Evolutionary conservation across 495 filamentous ascomycete species (phyloP), one percentile per base, ranked within the genome.

Genomic region (Aspergillus conjunctus): DNA sequence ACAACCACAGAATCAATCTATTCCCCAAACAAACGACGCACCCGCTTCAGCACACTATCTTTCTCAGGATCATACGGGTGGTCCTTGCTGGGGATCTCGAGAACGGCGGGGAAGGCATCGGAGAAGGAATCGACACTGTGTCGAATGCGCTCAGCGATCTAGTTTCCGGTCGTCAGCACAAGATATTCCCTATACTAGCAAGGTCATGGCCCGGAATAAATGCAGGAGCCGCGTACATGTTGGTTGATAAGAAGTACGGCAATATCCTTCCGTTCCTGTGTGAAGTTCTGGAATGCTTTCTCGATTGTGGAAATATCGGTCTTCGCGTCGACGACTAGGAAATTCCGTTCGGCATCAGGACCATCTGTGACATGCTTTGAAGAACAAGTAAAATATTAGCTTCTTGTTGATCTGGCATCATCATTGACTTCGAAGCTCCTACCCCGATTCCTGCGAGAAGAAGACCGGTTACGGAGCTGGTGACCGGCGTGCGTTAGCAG

Each of bases 41-140:
- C 95, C 66, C 94, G 84, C 73, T 91, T 90, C 74, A 98, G 70
- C 37, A 99, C 94, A 71, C 92, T 98, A 75, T 99, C 94, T 80
- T 99, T 99, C 78, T 99, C 94, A 0, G 94, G 94, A 65, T 99
- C 95, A 67, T 98, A 99, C 8, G 94, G 94, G 68, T 99, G 94
- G 71, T 99, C 94, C 81, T 99, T 99, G 79, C 92, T 96, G 31
- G 95, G 95, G 58, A 98, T 98, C 77, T 99, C 95, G 59, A 99
- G 87, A 53, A 84, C 75, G 12, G 81, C 79, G 11, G 81, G 81
- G 65, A 84, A 83, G 8, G 81, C 74, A n/a, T 83, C 81, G 54
- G 80, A 70, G 66, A 76, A 84, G 18, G 76, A 67, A 59, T 84
- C 81, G 33, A 84, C 79, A 45, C 85, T 84, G 72, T 92, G 83